Evolutionary conservation across 108 stramenopile genomes (phyloP).

Genomic region (Poteriospumella lacustris): DNA sequence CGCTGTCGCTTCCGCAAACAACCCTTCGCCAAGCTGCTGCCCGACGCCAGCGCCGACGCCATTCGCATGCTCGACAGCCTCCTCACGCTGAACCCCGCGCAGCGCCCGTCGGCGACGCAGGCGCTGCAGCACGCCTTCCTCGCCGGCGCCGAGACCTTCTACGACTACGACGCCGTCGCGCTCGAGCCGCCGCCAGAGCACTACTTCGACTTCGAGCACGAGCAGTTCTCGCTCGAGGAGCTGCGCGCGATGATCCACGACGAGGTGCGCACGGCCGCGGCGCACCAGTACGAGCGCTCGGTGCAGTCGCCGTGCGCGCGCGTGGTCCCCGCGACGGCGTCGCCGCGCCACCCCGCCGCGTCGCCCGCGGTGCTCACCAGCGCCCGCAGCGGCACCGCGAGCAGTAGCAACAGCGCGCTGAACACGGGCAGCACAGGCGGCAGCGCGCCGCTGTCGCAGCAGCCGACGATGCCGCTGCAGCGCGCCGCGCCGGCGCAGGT

Average conservation of each 20-base stretch:
- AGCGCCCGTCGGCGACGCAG: slow-evolving; percentile 31
- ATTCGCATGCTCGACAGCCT: slow-evolving; percentile 36
- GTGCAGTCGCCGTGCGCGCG: no score
- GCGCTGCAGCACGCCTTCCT: slow-evolving; percentile 36
- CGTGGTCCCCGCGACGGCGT: no score
- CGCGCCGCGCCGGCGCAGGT: no score
- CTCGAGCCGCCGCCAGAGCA: not conserved
- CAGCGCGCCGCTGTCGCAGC: no score
- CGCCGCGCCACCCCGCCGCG: no score
- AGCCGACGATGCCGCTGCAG: no score
- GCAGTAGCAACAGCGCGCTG: no score
- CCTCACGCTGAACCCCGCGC: slow-evolving; percentile 35
- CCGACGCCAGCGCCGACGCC: slow-evolving; percentile 40
- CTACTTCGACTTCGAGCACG: slow-evolving; percentile 19
- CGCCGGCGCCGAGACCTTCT: not conserved
- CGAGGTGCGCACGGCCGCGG: not conserved
- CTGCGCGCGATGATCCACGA: slow-evolving; percentile 15
- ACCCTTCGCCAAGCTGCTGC: slow-evolving; percentile 22
- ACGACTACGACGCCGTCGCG: not conserved
- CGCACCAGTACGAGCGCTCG: not conserved
- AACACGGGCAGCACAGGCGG: no score
- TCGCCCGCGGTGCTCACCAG: no score
- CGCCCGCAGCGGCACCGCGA: no score
- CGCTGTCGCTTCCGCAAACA: slow-evolving; percentile 2
- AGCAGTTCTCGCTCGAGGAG: not conserved